Percentiles rank a stretch among this genome's conserved stretches.
Conservation (phyloP, 176 grass and related monocot genomes). For the Thalia dealbata region DNA sequence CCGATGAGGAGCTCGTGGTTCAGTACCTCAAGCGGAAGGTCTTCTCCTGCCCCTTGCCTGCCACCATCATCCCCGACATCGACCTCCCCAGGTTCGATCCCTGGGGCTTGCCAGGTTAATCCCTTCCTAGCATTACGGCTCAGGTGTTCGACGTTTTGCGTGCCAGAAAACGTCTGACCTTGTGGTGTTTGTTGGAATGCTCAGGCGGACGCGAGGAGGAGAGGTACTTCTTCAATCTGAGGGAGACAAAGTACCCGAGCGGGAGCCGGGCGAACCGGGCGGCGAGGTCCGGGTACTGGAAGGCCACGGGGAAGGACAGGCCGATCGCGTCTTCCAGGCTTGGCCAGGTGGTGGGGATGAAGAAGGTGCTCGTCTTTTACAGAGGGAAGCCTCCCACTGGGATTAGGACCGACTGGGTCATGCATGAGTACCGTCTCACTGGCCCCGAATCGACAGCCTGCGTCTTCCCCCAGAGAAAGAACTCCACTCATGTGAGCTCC, state of each 20-base stretch:
- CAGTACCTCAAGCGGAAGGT: conserved; percentile 19
- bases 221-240: conserved; percentile 13
- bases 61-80: conserved; percentile 15
- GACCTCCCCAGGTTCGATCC: conserved; percentile 9
- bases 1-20: conserved; percentile 13
- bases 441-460: not conserved
- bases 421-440: conserved; percentile 18
- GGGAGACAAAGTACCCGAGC: conserved; percentile 7
- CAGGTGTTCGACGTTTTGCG: not conserved
- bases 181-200: not conserved
- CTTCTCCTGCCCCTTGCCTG: conserved; percentile 12
- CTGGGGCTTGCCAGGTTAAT: conserved; percentile 12
- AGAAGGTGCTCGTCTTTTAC: conserved; percentile 12
- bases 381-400: conserved; percentile 9
- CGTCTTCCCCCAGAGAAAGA: not conserved
- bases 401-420: conserved; percentile 5
- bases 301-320: conserved; percentile 13
- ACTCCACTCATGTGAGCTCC: conserved; percentile 5
- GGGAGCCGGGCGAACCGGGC: conserved; percentile 4
- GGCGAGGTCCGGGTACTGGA: conserved; percentile 15
- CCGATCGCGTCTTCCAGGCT: not conserved
- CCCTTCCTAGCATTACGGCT: not conserved
- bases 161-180: no score
- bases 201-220: conserved; percentile 8
- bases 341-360: conserved; percentile 17